A percentile compares a stretch with the other conserved stretches of the same genome.
These are phyloP conservation scores for Ophiostoma fasciatum DNA, from an alignment of 2,329 filamentous ascomycete species.

Conservation along the genomic window DNA sequence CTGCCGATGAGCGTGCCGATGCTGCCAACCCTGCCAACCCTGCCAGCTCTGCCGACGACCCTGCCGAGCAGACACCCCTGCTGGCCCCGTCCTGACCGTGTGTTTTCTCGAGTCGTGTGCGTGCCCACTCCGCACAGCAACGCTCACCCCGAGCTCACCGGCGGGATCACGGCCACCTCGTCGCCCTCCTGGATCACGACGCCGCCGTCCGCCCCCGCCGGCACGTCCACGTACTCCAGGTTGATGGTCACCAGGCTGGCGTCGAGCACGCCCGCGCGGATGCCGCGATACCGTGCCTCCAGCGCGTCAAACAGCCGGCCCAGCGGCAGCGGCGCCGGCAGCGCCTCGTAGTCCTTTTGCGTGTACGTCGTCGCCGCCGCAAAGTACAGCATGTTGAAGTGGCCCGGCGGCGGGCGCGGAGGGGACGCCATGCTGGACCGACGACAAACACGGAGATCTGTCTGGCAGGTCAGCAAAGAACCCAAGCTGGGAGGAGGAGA, in stretches of 20 bases:
- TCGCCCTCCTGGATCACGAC: slow-evolving; percentile 54
- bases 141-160: slow-evolving; percentile 65
- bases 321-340: slow-evolving; percentile 52
- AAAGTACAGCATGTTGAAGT: slow-evolving; percentile 74
- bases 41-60: too few relatives aligned
- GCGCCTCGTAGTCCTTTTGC: slow-evolving; percentile 45
- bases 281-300: slow-evolving; percentile 55
- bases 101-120: too few relatives aligned
- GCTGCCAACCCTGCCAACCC: too few relatives aligned
- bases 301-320: slow-evolving; percentile 49
- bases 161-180: slow-evolving; percentile 77
- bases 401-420: slow-evolving; percentile 38
- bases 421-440: not conserved
- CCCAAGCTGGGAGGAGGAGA: too few relatives aligned
- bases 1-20: too few relatives aligned
- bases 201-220: slow-evolving; percentile 26
- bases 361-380: slow-evolving; percentile 60
- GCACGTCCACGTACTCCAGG: slow-evolving; percentile 62
- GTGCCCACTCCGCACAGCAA: too few relatives aligned
- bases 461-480: not conserved
- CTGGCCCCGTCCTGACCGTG: too few relatives aligned
- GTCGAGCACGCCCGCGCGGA: slow-evolving; percentile 50
- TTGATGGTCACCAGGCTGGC: slow-evolving; percentile 70
- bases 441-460: not conserved
- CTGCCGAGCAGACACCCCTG: too few relatives aligned